Percentiles rank a stretch among this genome's conserved stretches.
Conservation (phyloP, 257 asterid genomes). For the Forsythia suspensa region DNA sequence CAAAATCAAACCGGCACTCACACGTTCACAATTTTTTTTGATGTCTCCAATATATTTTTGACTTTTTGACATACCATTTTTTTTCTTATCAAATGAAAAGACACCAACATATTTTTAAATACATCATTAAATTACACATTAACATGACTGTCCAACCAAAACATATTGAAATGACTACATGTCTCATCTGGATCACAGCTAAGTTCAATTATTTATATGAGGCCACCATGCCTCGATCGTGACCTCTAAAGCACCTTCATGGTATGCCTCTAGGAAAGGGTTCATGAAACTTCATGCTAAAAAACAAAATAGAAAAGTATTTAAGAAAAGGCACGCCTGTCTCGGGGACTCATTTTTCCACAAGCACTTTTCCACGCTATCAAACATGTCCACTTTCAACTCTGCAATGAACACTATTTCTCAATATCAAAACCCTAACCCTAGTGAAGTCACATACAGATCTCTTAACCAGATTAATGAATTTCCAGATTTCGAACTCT, state of each 20-base stretch:
- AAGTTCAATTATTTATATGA: no score
- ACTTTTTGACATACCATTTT: no score
- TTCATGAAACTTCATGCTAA: slow-evolving; percentile 6
- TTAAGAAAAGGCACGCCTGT: neutral
- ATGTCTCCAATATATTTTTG: no score
- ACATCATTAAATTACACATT: no score
- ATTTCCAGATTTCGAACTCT: slow-evolving; percentile 3
- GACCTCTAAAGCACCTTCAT: slow-evolving; percentile 16
- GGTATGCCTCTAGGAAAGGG: slow-evolving; percentile 15
- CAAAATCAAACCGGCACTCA: neutral
- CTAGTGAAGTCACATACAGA: neutral
- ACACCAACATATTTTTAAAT: no score
- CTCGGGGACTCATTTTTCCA: neutral
- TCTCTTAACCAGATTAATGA: neutral
- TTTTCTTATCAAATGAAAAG: no score
- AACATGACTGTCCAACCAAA: no score
- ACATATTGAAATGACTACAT: no score
- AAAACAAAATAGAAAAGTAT: neutral
- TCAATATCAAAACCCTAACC: slow-evolving; percentile 24
- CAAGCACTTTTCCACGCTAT: neutral
- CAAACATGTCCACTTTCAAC: slow-evolving; percentile 16
- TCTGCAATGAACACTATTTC: neutral
- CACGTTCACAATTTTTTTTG: no score
- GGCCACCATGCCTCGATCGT: neutral
- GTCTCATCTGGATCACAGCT: no score